phyloP scores from a whole-genome alignment of 2,329 filamentous ascomycete species.

The Stylonectria norvegica region DNA sequence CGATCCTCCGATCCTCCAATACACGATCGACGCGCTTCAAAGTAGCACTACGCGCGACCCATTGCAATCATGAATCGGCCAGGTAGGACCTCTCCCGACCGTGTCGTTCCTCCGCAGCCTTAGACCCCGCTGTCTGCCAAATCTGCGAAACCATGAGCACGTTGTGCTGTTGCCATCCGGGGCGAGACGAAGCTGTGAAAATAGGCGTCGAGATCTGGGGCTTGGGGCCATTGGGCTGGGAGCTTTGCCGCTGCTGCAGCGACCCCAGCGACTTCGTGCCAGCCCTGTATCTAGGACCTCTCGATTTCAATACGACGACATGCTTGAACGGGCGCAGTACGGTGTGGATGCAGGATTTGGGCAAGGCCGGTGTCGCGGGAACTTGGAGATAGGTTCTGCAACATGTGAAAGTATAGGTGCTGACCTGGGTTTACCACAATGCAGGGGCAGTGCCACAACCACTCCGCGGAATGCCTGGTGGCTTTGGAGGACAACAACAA shows the following conservation, averaged over 20 bases:
- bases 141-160: constrained; percentile 16
- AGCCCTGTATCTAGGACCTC: too few species aligned
- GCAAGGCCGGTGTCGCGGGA: constrained; percentile 12
- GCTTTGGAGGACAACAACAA: constrained; percentile 58
- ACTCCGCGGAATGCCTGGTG: constrained; percentile 58
- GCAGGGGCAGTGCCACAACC: constrained; percentile 59
- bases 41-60: constrained; percentile 23
- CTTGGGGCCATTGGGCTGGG: too few species aligned
- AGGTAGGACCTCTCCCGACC: constrained; percentile 46
- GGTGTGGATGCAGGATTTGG: too few species aligned
- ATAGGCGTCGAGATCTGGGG: constrained; percentile 12
- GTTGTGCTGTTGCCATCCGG: constrained; percentile 9
- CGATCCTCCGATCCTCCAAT: constrained; percentile 16
- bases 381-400: constrained; percentile 12
- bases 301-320: too few species aligned
- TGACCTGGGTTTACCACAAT: constrained; percentile 25
- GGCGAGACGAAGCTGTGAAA: constrained; percentile 8
- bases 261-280: too few species aligned
- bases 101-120: constrained; percentile 25
- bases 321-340: too few species aligned
- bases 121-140: constrained; percentile 25
- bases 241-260: too few species aligned
- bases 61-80: constrained; percentile 54
- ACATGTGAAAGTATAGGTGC: constrained; percentile 20
- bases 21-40: constrained; percentile 6